Evolutionary conservation across 139 green algal species (phyloP), one percentile per base, ranked within the genome.

Genomic region (Edaphochlamys debaryana): DNA sequence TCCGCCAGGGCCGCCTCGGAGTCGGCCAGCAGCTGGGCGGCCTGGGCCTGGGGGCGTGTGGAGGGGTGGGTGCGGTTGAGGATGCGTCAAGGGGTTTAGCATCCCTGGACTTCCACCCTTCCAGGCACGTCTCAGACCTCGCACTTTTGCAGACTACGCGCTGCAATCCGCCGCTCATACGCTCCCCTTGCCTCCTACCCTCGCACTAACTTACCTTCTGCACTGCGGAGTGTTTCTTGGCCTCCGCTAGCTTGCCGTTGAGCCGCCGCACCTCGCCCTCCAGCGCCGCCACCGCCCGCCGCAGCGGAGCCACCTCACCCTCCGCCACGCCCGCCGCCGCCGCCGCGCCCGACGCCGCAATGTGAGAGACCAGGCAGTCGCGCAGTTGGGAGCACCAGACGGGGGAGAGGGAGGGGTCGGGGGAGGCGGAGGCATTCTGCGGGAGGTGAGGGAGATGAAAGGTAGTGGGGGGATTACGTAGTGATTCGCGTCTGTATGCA

Each of bases 201-300:
- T n/a, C n/a, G n/a, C n/a, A n/a, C n/a, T n/a, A n/a, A n/a, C n/a
- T 17, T 64, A 52, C 63, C 77, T 83, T 63, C 77, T 75, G 62
- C 23, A 27, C 34, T 45, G 77, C 63, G 4, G 9, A 7, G 9
- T 30, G 45, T 0, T 42, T n/a, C 36, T 68, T 67, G 19, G 60
- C n/a, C 1, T 41, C 40, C 19, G 38, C 29, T 4, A 82, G 75
- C 62, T 73, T 62, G 3, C 34, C 75, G 11, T 5, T 30, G 8
- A 72, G 30, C 69, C 56, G 56, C 23, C 25, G 25, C 56, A 67
- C 60, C 60, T 67, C 54, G 22, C 17, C 9, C 54, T 29, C 20
- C 54, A 63, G 54, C 22, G 9, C 22, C 9, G 54, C 54, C 11
- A 27, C 54, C 54, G 4, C 13, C 30, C 11, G n/a, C 60, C n/a